phyloP scores from a whole-genome alignment of 345 rosid species.

The Stellera chamaejasme region DNA sequence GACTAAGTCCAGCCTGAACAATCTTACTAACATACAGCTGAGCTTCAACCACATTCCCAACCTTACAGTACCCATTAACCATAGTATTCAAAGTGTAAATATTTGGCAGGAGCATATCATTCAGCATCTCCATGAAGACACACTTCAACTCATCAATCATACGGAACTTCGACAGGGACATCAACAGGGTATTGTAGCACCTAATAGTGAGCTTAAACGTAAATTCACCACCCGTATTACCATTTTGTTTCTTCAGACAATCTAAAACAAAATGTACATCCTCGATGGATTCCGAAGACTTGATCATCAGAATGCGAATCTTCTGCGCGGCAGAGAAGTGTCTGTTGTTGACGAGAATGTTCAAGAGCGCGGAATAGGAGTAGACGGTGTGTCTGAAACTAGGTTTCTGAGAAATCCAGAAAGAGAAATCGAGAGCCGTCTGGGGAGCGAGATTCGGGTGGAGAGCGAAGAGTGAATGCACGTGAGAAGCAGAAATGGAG shows the following conservation, averaged over 20 bases:
- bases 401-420: conserved; percentile 31
- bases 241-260: conserved; percentile 25
- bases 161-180: conserved; percentile 39
- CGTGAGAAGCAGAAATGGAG: conserved; percentile 29
- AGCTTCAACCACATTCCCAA: conserved; percentile 54
- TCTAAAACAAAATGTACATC: conserved; percentile 27
- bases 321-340: conserved; percentile 28
- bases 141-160: conserved; percentile 50
- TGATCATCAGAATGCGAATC: conserved; percentile 37
- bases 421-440: conserved; percentile 42
- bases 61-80: conserved; percentile 54
- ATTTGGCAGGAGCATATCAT: conserved; percentile 33
- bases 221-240: conserved; percentile 9
- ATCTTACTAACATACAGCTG: conserved; percentile 39
- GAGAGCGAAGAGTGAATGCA: conserved; percentile 26
- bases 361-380: conserved; percentile 34
- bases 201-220: conserved; percentile 39
- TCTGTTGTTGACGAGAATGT: conserved; percentile 27
- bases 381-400: conserved; percentile 37
- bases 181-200: conserved; percentile 42
- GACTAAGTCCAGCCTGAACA: conserved; percentile 38
- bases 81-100: conserved; percentile 54
- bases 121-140: conserved; percentile 38
- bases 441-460: conserved; percentile 26
- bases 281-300: conserved; percentile 22